A percentile compares a stretch with the other conserved stretches of the same genome.
phyloP scores from a whole-genome alignment of 2,329 filamentous ascomycete genomes.

The Geoglossum cookeanum region DNA sequence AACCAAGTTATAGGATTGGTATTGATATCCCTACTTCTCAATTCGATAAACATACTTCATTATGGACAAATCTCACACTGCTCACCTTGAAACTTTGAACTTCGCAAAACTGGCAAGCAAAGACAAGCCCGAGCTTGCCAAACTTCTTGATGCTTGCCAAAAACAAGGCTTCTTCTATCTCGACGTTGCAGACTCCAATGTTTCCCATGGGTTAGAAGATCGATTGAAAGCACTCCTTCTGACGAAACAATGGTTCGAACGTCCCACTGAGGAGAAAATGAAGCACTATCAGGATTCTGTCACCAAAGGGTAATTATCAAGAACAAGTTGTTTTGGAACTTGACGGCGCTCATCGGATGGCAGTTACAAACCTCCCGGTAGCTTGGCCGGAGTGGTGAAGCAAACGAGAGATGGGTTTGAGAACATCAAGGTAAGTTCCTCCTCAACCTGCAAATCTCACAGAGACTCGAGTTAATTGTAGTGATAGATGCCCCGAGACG shows the following conservation, averaged over 20 bases:
- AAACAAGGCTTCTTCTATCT: slow-evolving; percentile 3
- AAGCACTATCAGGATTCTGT: neutral
- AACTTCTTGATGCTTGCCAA: slow-evolving; percentile 1
- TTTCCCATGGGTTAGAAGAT: neutral
- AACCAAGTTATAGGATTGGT: too few relatives aligned
- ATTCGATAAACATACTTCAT: too few relatives aligned
- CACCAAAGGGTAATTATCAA: neutral
- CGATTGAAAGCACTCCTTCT: neutral
- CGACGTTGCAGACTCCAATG: neutral
- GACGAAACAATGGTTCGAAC: neutral
- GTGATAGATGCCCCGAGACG: neutral
- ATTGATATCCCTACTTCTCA: too few relatives aligned
- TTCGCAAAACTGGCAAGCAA: neutral
- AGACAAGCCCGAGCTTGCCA: neutral
- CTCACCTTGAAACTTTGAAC: neutral
- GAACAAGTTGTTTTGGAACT: neutral
- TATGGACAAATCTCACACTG: too few relatives aligned
- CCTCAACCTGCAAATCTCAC: neutral
- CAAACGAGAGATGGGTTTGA: slow-evolving; percentile 1
- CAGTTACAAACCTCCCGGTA: neutral
- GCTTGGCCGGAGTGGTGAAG: neutral
- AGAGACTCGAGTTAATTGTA: neutral
- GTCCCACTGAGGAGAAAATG: neutral
- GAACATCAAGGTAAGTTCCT: neutral
- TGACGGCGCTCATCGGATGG: neutral